A percentile compares a stretch with the other conserved stretches of the same genome.
Evolutionary conservation across 2,329 filamentous ascomycete species (phyloP).

Genomic region (Triangularia setosa): DNA sequence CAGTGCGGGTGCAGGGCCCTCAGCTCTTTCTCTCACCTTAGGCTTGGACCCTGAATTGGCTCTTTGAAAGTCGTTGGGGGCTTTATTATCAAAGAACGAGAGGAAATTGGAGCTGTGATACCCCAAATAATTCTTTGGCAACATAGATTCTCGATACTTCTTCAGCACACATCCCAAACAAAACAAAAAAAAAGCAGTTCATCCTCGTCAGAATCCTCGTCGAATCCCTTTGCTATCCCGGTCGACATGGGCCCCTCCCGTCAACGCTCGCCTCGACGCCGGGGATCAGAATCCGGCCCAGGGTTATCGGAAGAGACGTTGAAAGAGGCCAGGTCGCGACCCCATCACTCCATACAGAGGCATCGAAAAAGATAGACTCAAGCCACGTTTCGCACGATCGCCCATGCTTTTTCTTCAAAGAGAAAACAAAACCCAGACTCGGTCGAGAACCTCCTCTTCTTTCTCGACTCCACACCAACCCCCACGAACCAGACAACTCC

Average conservation of each 20-base stretch:
- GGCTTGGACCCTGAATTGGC: conserved; percentile 6
- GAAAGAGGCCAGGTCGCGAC: neutral
- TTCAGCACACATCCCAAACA: neutral
- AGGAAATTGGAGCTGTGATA: neutral
- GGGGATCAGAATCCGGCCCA: conserved; percentile 8
- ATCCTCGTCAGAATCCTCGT: neutral
- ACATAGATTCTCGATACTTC: neutral
- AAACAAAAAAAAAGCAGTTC: neutral
- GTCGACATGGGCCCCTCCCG: neutral
- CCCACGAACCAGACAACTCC: neutral
- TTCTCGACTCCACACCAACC: neutral
- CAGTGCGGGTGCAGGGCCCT: neutral
- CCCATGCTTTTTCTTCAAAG: neutral
- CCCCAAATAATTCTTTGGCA: neutral
- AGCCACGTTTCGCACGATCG: conserved; percentile 6
- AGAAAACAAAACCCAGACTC: neutral
- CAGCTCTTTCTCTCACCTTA: neutral
- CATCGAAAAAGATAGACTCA: neutral
- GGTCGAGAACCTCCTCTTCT: neutral
- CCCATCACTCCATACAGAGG: neutral
- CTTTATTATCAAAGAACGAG: neutral
- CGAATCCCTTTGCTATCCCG: neutral
- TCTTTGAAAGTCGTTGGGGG: neutral
- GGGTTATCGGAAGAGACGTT: conserved; percentile 2
- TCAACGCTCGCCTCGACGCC: neutral